A percentile compares a stretch with the other conserved stretches of the same genome.
phyloP scores from a whole-genome alignment of 768 basidiomycete species.

The Pleurotus ostreatus region DNA sequence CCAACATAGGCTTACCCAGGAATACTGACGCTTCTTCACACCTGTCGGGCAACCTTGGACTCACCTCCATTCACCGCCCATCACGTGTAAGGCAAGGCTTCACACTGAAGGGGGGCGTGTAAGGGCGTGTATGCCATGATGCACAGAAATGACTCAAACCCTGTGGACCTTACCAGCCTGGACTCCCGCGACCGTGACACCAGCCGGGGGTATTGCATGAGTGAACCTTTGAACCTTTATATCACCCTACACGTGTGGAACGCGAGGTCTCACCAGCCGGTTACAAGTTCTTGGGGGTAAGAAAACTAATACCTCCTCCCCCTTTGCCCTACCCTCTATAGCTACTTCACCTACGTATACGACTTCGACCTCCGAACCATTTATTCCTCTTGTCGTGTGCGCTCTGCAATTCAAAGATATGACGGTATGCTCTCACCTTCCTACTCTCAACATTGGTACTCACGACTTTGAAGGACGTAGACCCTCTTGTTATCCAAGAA shows the following conservation, averaged over 20 bases:
- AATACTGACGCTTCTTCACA: too few relatives aligned
- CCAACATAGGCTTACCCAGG: too few relatives aligned
- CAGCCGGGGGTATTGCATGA: slow-evolving; percentile 6
- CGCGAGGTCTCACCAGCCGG: slow-evolving; percentile 4
- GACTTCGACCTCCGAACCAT: not conserved
- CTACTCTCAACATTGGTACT: not conserved
- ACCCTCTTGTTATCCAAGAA: slow-evolving; percentile 6
- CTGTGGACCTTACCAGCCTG: not conserved
- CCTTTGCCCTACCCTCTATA: slow-evolving; percentile 3
- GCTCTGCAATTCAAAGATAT: slow-evolving; percentile 2
- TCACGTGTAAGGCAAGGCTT: not conserved
- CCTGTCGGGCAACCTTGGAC: too few relatives aligned
- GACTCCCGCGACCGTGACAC: slow-evolving; percentile 6
- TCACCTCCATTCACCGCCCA: not conserved
- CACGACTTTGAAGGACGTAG: not conserved
- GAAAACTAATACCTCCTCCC: not conserved
- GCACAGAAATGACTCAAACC: not conserved
- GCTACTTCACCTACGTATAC: too few relatives aligned
- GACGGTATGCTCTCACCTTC: not conserved
- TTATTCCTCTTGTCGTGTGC: not conserved
- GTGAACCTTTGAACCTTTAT: slow-evolving; percentile 5
- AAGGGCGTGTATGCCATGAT: too few relatives aligned
- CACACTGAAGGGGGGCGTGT: too few relatives aligned
- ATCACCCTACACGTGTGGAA: slow-evolving; percentile 7
- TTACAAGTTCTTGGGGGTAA: slow-evolving; percentile 3